A percentile compares a stretch with the other conserved stretches of the same genome.
Conservation (phyloP, 148 eudicot species). For the Vaccinium darrowii region DNA sequence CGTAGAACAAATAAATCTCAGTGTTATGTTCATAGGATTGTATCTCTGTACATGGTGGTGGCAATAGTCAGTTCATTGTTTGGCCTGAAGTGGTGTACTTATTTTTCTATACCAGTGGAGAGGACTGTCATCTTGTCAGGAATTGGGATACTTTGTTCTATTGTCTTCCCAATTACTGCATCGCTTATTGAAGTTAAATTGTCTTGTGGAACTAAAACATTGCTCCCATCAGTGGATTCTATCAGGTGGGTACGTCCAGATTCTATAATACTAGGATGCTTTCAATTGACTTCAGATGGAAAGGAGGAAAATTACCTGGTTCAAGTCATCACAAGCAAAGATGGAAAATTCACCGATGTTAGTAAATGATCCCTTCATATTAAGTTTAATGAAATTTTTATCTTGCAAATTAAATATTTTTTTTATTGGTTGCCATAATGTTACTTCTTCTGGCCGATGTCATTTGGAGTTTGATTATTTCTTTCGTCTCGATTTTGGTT, state of each 20-base stretch:
- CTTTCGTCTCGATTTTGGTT: neutral
- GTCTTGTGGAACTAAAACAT: conserved; percentile 7
- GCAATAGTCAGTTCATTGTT: neutral
- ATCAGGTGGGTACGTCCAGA: conserved; percentile 88
- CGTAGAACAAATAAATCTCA: neutral
- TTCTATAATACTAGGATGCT: conserved; percentile 74
- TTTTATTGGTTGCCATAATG: neutral
- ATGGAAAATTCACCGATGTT: conserved; percentile 54
- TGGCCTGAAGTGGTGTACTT: neutral
- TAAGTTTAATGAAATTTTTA: neutral
- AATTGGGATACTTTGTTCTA: neutral
- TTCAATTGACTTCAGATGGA: conserved; percentile 51
- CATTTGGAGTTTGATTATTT: neutral
- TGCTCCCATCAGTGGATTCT: conserved; percentile 58
- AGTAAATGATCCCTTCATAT: conserved; percentile 28
- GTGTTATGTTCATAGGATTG: neutral
- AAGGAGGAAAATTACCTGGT: conserved; percentile 71
- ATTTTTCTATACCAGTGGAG: neutral
- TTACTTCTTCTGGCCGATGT: neutral
- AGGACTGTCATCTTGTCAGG: neutral
- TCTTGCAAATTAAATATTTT: neutral
- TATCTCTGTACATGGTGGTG: neutral
- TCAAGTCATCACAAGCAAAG: conserved; percentile 66
- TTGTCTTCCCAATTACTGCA: neutral
- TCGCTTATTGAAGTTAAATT: neutral